These are phyloP conservation scores for Aquilaria yunnanensis DNA, from an alignment of 345 rosid species.

Conservation along the genomic window DNA sequence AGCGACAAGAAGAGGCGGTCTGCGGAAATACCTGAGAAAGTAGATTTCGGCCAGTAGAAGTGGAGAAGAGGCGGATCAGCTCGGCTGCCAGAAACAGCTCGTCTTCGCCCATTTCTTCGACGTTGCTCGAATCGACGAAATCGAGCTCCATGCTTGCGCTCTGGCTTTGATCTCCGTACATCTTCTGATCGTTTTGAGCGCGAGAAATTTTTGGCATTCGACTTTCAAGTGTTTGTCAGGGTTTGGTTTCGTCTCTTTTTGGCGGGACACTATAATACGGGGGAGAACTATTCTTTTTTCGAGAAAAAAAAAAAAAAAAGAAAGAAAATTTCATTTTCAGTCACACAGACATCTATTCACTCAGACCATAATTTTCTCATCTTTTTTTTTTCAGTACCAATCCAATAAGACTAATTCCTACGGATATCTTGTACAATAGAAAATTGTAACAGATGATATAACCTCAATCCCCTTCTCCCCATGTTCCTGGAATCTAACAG, in stretches of 20 bases:
- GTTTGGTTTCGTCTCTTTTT: slow-evolving; percentile 8
- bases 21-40: slow-evolving; percentile 49
- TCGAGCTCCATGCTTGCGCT: slow-evolving; percentile 17
- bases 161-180: slow-evolving; percentile 30
- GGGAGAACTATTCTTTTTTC: too few relatives aligned
- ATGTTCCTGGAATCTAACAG: too few relatives aligned
- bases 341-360: too few relatives aligned
- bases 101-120: slow-evolving; percentile 44
- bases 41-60: slow-evolving; percentile 39
- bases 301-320: too few relatives aligned
- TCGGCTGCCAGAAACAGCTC: slow-evolving; percentile 42
- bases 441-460: too few relatives aligned
- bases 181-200: slow-evolving; percentile 5
- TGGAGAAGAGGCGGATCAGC: slow-evolving; percentile 64
- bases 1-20: background rate
- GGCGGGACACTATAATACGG: slow-evolving; percentile 18
- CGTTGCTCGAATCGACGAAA: slow-evolving; percentile 27
- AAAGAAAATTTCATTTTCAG: too few relatives aligned
- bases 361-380: too few relatives aligned
- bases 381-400: too few relatives aligned
- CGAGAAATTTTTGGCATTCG: background rate
- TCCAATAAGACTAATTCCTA: too few relatives aligned
- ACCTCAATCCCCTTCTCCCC: too few relatives aligned
- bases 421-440: too few relatives aligned
- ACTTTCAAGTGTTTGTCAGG: slow-evolving; percentile 7